Conservation (phyloP, 768 basidiomycete genomes). For the Clavulina sp. region DNA sequence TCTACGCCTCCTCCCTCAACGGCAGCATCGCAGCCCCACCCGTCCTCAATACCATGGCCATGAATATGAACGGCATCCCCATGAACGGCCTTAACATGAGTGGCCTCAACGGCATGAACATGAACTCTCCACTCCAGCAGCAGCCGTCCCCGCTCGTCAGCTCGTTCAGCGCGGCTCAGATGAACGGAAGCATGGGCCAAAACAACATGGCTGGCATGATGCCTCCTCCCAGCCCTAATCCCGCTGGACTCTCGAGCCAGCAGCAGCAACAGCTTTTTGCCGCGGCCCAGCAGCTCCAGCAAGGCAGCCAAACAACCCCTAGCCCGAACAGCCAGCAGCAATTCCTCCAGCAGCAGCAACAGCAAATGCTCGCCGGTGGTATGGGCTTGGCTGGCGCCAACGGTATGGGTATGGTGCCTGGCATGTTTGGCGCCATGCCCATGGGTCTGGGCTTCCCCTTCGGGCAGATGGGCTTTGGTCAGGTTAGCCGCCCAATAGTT, state of each 20-base stretch:
- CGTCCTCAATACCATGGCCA: neutral
- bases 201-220: neutral
- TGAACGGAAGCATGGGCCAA: no score
- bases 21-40: constrained; percentile 72
- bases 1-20: constrained; percentile 68
- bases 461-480: constrained; percentile 4
- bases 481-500: neutral
- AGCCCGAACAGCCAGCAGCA: constrained; percentile 4
- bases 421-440: constrained; percentile 33
- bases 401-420: constrained; percentile 7
- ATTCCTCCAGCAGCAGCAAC: constrained; percentile 32
- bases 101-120: neutral
- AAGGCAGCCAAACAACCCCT: no score
- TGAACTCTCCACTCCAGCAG: no score
- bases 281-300: neutral
- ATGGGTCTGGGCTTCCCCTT: constrained; percentile 15
- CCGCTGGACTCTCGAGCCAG: neutral
- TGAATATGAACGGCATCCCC: neutral
- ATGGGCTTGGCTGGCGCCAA: constrained; percentile 32
- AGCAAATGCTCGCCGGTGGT: constrained; percentile 24
- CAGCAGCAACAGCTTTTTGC: neutral
- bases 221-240: neutral
- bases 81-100: constrained; percentile 6
- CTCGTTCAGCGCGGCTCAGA: no score
- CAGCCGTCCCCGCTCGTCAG: no score